A percentile compares a stretch with the other conserved stretches of the same genome.
Evolutionary conservation across 2,329 filamentous ascomycete genomes (phyloP).

Genomic region (Stachybotrys echinatus): DNA sequence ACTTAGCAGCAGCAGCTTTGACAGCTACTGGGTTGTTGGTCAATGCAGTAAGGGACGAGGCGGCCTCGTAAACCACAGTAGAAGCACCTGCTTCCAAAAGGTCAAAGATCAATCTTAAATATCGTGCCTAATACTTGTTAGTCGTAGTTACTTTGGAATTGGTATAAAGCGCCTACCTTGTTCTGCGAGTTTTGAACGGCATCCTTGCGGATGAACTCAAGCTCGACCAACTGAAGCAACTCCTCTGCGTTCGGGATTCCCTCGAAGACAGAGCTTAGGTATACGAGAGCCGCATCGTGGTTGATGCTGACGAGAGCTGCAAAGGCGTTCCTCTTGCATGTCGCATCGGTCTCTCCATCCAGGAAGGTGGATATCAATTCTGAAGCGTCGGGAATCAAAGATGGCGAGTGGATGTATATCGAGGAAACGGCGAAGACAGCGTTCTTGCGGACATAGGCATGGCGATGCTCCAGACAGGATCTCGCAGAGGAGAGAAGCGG

Average conservation of each 20-base stretch:
- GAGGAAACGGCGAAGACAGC: conserved; percentile 92
- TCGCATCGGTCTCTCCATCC: conserved; percentile 84
- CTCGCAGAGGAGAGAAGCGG: conserved; percentile 89
- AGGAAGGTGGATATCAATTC: conserved; percentile 89
- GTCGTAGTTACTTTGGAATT: conserved; percentile 17
- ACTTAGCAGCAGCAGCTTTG: conserved; percentile 91
- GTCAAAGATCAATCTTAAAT: conserved; percentile 93
- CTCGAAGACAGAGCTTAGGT: conserved; percentile 85
- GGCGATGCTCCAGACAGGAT: conserved; percentile 88
- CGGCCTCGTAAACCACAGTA: conserved; percentile 96
- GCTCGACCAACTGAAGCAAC: conserved; percentile 83
- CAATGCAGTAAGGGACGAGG: conserved; percentile 86
- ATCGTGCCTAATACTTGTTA: conserved; percentile 59
- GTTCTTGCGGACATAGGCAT: conserved; percentile 97
- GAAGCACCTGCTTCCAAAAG: conserved; percentile 87
- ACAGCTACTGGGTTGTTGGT: conserved; percentile 97
- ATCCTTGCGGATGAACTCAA: conserved; percentile 97
- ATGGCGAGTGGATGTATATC: conserved; percentile 85
- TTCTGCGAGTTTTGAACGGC: conserved; percentile 91
- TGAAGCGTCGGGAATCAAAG: conserved; percentile 89
- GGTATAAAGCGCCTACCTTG: conserved; percentile 55
- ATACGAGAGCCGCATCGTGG: conserved; percentile 86
- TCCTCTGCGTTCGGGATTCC: conserved; percentile 93
- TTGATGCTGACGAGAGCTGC: conserved; percentile 85
- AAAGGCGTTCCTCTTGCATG: conserved; percentile 97